Percentiles rank a stretch among this genome's conserved stretches.
Evolutionary conservation across 495 filamentous ascomycete species (phyloP).

Genomic region (Parachaetomium inaequale): DNA sequence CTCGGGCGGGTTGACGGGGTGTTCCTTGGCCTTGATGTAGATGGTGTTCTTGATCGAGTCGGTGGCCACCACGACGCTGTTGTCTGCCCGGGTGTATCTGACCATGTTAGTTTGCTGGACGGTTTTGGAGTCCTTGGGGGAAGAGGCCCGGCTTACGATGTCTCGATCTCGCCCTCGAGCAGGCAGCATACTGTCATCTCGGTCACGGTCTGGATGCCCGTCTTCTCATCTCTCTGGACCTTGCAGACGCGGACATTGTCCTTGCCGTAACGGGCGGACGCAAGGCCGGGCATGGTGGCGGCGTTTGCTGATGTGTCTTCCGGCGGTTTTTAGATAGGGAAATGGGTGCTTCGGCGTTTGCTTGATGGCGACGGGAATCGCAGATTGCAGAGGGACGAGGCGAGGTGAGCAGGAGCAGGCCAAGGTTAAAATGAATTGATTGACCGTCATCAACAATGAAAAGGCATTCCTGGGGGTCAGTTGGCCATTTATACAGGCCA

Average conservation of each 20-base stretch:
- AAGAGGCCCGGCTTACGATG: slow-evolving; percentile 57
- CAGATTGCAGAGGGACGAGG: neutral
- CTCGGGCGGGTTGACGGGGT: slow-evolving; percentile 90
- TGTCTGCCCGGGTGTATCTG: slow-evolving; percentile 86
- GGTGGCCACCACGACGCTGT: slow-evolving; percentile 91
- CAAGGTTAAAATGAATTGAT: neutral
- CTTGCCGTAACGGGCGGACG: slow-evolving; percentile 84
- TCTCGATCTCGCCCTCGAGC: slow-evolving; percentile 85
- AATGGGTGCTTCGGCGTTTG: neutral
- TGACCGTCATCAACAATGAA: neutral
- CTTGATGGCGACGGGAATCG: neutral
- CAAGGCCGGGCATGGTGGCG: slow-evolving; percentile 54
- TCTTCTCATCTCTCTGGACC: slow-evolving; percentile 72
- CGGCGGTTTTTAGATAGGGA: neutral
- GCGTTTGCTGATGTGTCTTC: neutral
- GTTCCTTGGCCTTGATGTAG: slow-evolving; percentile 89
- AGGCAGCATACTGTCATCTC: slow-evolving; percentile 94
- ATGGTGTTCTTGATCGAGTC: slow-evolving; percentile 98
- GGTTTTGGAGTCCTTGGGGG: neutral
- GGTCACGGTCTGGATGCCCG: slow-evolving; percentile 74
- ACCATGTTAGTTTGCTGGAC: slow-evolving; percentile 15
- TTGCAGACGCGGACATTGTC: slow-evolving; percentile 98
- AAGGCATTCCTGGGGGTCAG: neutral
- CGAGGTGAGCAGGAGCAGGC: neutral
- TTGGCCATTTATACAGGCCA: slow-evolving; percentile 5